Conservation (phyloP, 192 early-diverging fungal species). For the Chytriomyces hyalinus region DNA sequence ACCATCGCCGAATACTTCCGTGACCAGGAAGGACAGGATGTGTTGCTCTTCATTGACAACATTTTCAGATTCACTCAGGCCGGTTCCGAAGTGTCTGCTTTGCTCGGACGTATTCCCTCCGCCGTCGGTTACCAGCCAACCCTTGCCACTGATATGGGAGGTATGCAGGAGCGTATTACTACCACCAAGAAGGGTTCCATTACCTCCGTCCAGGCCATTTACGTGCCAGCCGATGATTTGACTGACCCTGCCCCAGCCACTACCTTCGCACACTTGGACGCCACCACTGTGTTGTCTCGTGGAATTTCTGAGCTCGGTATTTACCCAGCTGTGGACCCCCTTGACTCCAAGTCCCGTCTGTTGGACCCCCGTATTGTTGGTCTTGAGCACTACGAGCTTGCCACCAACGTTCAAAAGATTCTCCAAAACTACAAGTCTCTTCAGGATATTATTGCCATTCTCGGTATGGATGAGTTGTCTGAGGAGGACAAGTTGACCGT, state of each 20-base stretch:
- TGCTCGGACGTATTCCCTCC: slow-evolving; percentile 97
- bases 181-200: slow-evolving; percentile 99
- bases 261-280: slow-evolving; percentile 97
- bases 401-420: slow-evolving; percentile 91
- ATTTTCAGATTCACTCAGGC: slow-evolving; percentile 99
- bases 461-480: slow-evolving; percentile 98
- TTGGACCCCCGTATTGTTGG: slow-evolving; percentile 96
- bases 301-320: slow-evolving; percentile 98
- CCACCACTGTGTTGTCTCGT: slow-evolving; percentile 97
- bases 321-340: slow-evolving; percentile 97
- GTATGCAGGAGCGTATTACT: slow-evolving; percentile 99
- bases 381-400: slow-evolving; percentile 89
- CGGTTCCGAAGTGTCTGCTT: slow-evolving; percentile 98
- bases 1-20: slow-evolving; percentile 99
- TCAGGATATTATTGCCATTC: slow-evolving; percentile 98
- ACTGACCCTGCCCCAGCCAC: slow-evolving; percentile 98
- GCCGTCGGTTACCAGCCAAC: slow-evolving; percentile 99
- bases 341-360: slow-evolving; percentile 97
- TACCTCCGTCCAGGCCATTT: slow-evolving; percentile 93
- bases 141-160: slow-evolving; percentile 97
- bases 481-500: slow-evolving; percentile 97
- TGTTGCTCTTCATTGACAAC: slow-evolving; percentile 99
- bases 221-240: slow-evolving; percentile 98
- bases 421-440: slow-evolving; percentile 98
- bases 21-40: slow-evolving; percentile 98